These are phyloP conservation scores for Houttuynia cordata DNA, from an alignment of 164 flowering plant species.

Conservation along the genomic window DNA sequence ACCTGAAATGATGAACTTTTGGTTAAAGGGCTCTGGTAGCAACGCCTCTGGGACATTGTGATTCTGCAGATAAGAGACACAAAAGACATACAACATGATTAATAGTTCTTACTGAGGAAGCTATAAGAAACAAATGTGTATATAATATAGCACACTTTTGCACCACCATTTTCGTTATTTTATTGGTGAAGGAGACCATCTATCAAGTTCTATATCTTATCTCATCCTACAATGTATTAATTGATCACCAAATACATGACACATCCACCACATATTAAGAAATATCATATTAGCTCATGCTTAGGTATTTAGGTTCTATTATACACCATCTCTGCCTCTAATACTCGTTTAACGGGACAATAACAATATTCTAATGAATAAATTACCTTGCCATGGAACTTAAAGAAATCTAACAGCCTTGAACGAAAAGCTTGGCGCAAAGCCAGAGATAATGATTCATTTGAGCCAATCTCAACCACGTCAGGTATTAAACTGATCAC, in stretches of 20 bases:
- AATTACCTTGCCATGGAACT: slow-evolving; percentile 44
- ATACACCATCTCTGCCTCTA: neutral
- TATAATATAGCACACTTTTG: neutral
- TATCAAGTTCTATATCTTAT: neutral
- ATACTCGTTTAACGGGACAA: neutral
- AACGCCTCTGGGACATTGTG: slow-evolving; percentile 44
- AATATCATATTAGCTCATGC: too few relatives aligned
- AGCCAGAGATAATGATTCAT: slow-evolving; percentile 29
- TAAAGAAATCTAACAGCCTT: slow-evolving; percentile 29
- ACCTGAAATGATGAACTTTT: neutral
- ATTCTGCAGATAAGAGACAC: slow-evolving; percentile 20
- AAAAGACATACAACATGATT: neutral
- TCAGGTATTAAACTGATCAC: slow-evolving; percentile 31
- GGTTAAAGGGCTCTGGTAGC: slow-evolving; percentile 39
- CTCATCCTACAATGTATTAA: neutral
- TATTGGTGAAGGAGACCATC: neutral
- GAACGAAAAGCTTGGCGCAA: slow-evolving; percentile 32
- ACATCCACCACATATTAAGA: too few relatives aligned
- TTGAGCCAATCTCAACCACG: slow-evolving; percentile 25
- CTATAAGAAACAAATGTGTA: neutral
- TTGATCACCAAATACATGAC: too few relatives aligned
- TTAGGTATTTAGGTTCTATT: too few relatives aligned
- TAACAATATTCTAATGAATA: neutral
- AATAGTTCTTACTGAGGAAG: neutral
- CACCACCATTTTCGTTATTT: neutral